These are phyloP conservation scores for Bimuria novae-zelandiae DNA, from an alignment of 2,329 filamentous ascomycete genomes.

Conservation along the genomic window DNA sequence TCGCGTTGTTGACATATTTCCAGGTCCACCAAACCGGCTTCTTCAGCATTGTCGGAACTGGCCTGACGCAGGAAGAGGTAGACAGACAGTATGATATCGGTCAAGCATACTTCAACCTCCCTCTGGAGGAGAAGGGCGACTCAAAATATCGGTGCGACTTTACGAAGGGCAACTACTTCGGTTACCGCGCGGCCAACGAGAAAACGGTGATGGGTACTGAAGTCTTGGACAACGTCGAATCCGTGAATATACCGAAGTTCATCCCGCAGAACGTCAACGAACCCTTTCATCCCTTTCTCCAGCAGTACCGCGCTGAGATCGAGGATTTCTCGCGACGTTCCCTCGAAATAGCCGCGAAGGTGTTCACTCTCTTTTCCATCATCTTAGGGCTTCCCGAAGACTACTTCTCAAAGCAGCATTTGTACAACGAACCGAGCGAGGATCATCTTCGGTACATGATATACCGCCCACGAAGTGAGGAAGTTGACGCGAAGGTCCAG, in stretches of 20 bases:
- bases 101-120: slow-evolving; percentile 37
- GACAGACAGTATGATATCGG: slow-evolving; percentile 41
- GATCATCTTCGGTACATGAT: slow-evolving; percentile 51
- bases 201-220: slow-evolving; percentile 40
- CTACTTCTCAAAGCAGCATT: slow-evolving; percentile 44
- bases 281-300: slow-evolving; percentile 34
- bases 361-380: slow-evolving; percentile 48
- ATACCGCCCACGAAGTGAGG: slow-evolving; percentile 48
- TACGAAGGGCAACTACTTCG: slow-evolving; percentile 37
- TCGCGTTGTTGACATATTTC: not conserved
- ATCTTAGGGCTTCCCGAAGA: slow-evolving; percentile 48
- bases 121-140: slow-evolving; percentile 34
- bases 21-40: slow-evolving; percentile 39
- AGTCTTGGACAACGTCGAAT: slow-evolving; percentile 39
- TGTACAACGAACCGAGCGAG: slow-evolving; percentile 42
- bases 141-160: slow-evolving; percentile 38
- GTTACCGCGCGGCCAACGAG: slow-evolving; percentile 36
- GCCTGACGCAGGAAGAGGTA: slow-evolving; percentile 35
- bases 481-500: slow-evolving; percentile 43
- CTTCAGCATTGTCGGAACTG: slow-evolving; percentile 37
- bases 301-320: slow-evolving; percentile 31
- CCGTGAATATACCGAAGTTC: slow-evolving; percentile 41
- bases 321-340: slow-evolving; percentile 33
- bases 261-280: slow-evolving; percentile 29
- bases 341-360: slow-evolving; percentile 35